These are phyloP conservation scores for Dioscorea dumetorum DNA, from an alignment of 106 monocot genomes.

Conservation along the genomic window DNA sequence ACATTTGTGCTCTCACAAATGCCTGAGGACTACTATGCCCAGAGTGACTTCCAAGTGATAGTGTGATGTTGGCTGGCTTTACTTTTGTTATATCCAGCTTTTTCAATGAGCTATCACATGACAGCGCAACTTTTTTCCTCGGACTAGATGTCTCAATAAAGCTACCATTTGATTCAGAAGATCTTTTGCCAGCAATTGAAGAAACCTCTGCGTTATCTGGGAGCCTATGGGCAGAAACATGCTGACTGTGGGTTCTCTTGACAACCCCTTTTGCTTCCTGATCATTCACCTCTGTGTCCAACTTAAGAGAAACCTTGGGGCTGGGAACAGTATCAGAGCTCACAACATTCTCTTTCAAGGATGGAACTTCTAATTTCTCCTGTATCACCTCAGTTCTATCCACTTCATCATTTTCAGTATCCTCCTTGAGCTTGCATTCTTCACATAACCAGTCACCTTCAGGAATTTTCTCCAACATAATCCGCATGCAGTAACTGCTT, in stretches of 20 bases:
- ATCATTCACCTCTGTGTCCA: constrained; percentile 10
- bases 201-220: constrained; percentile 16
- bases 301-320: constrained; percentile 16
- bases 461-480: constrained; percentile 71
- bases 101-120: constrained; percentile 47
- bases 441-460: constrained; percentile 96
- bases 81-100: constrained; percentile 26
- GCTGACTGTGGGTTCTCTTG: constrained; percentile 23
- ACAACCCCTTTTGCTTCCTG: constrained; percentile 4
- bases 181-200: constrained; percentile 13
- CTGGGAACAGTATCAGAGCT: constrained; percentile 16
- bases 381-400: constrained; percentile 21
- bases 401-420: constrained; percentile 26
- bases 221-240: constrained; percentile 12
- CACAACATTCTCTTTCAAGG: constrained; percentile 19
- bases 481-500: constrained; percentile 86
- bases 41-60: constrained; percentile 10
- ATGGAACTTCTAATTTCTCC: constrained; percentile 12
- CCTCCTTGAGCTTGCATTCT: constrained; percentile 64
- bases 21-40: constrained; percentile 16
- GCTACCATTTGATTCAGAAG: constrained; percentile 9
- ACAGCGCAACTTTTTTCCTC: constrained; percentile 24
- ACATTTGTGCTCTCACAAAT: constrained; percentile 15
- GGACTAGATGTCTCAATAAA: constrained; percentile 16
- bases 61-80: constrained; percentile 10